Percentiles rank a stretch among this genome's conserved stretches.
phyloP scores from a whole-genome alignment of 179 eudicot species.

The Vitellaria paradoxa region DNA sequence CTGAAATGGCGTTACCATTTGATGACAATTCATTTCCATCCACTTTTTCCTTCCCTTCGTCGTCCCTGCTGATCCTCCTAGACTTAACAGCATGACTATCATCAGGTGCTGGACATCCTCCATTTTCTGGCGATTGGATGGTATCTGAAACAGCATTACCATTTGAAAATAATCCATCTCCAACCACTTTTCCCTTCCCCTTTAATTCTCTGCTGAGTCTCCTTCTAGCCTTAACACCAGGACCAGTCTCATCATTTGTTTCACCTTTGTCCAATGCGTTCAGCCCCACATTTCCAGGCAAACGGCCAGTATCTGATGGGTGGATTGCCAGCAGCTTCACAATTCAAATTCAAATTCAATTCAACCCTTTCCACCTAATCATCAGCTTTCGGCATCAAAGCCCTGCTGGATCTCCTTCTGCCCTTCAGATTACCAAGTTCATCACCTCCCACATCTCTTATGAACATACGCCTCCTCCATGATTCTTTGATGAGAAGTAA shows the following conservation, averaged over 20 bases:
- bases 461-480: background rate
- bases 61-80: slow-evolving; percentile 36
- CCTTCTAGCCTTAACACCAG: background rate
- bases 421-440: too few relatives aligned
- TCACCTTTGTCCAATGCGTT: background rate
- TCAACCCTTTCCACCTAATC: background rate
- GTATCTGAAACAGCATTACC: background rate
- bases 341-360: background rate
- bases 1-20: background rate
- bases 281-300: background rate
- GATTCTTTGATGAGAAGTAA: background rate
- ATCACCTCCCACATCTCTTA: background rate
- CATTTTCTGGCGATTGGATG: background rate
- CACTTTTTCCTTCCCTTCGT: slow-evolving; percentile 34
- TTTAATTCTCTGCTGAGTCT: slow-evolving; percentile 37
- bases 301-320: too few relatives aligned
- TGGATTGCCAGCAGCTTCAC: background rate
- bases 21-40: slow-evolving; percentile 7
- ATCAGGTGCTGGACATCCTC: background rate
- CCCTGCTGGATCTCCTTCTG: too few relatives aligned
- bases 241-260: slow-evolving; percentile 1
- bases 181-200: slow-evolving; percentile 23
- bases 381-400: background rate
- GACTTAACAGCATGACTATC: background rate
- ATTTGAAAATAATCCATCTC: slow-evolving; percentile 6